Base-by-base conservation (phyloP, 225 moss, liverwort and hornwort genomes). In the Polytrichum formosum region DNA sequence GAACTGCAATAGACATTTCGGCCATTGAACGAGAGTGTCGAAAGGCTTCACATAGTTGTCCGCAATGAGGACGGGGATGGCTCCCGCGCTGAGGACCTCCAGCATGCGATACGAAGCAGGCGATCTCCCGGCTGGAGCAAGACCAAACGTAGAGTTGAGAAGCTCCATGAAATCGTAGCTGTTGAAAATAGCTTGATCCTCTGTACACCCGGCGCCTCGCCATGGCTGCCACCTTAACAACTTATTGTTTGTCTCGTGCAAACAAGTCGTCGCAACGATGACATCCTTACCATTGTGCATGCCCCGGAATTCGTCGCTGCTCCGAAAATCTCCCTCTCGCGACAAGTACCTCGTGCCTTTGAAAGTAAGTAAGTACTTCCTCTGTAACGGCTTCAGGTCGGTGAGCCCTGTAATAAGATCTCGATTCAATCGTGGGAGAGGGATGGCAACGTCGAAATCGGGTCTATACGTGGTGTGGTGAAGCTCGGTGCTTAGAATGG, bases 261-360 rank as follows among this genome's bases (percentile, higher is more conserved):
- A 56, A 67, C 91, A 92, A 1, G 85, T 76, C 5, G 91, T 92
- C 5, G 68, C 87, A 6, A 92, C 69, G 28, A 92, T 76, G 55
- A 90, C 82, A 65, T 92, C 91, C n/a, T 78, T 55, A 29, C 90
- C 91, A 17, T 92, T 90, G 75, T 92, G 87, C 87, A 92, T 83
- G 55, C 37, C 18, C 25, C 83, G 80, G 56, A 92, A 89, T 5
- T 62, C 76, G 2, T 70, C 59, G 21, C 76, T 74, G 69, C 90
- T 90, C 28, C 91, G 80, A 62, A 92, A 92, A 31, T 82, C 78
- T 2, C 91, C 91, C 76, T 90, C 91, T 5, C 90, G 89, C 7
- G 77, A 77, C n/a, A 92, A 68, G 72, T 92, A 92, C n/a, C 91
- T 67, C 0, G 89, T 89, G 1, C 91, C 91, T 19, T 83, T 90